Evolutionary conservation across 257 asterid species (phyloP).

Genomic region (Solanum chmielewskii): DNA sequence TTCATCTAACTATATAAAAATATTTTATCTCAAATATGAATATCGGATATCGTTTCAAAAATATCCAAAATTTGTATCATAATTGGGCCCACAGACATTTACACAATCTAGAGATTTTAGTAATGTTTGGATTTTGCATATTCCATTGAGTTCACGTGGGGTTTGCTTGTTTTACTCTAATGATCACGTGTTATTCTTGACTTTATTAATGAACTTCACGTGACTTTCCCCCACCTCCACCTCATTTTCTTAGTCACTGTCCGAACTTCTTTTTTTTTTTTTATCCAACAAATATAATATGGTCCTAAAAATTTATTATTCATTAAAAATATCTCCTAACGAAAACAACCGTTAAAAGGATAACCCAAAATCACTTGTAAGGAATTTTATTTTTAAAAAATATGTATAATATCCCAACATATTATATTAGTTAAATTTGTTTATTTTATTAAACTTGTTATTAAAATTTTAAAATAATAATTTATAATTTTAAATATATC

Average conservation of each 20-base stretch:
- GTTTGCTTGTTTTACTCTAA: not conserved
- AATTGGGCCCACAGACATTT: not conserved
- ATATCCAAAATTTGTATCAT: not conserved
- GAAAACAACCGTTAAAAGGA: not conserved
- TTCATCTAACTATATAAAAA: fast-evolving
- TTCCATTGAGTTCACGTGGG: not conserved
- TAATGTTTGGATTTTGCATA: not conserved
- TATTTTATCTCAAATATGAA: too few species aligned
- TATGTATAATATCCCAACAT: not conserved
- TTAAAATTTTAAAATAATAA: too few species aligned
- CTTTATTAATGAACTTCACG: not conserved
- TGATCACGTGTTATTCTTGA: not conserved
- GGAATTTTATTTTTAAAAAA: too few species aligned
- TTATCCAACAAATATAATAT: not conserved
- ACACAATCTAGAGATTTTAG: not conserved
- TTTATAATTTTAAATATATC: too few species aligned
- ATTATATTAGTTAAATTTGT: too few species aligned
- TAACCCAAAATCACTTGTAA: not conserved
- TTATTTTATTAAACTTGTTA: too few species aligned
- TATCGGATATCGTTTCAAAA: fast-evolving
- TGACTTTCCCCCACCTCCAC: not conserved
- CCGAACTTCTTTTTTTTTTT: not conserved
- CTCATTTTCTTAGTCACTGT: not conserved
- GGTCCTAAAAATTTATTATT: not conserved
- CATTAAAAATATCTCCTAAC: not conserved